Evolutionary conservation across 2,329 filamentous ascomycete genomes (phyloP).

Genomic region (Epichloe sylvatica): DNA sequence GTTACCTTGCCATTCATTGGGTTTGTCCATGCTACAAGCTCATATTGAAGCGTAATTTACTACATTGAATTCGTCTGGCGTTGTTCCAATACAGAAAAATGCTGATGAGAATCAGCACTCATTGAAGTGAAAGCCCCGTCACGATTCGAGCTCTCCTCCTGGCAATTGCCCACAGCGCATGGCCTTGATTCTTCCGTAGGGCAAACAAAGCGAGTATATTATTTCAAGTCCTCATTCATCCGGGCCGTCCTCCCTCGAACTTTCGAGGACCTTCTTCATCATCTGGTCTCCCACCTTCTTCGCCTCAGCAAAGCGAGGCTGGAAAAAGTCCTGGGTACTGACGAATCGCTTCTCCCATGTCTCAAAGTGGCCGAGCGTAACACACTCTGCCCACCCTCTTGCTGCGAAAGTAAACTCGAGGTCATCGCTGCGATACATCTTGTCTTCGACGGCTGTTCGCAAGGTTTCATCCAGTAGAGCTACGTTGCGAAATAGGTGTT

Average conservation of each 20-base stretch:
- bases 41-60: too few species aligned
- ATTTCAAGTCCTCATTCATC: too few species aligned
- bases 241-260: slow-evolving; percentile 34
- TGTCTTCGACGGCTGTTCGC: slow-evolving; percentile 74
- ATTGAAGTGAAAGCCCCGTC: too few species aligned
- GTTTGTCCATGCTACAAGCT: too few species aligned
- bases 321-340: slow-evolving; percentile 81
- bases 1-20: too few species aligned
- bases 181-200: neutral
- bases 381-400: slow-evolving; percentile 87
- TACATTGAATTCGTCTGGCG: too few species aligned
- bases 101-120: too few species aligned
- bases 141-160: too few species aligned
- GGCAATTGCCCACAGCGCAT: neutral
- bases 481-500: slow-evolving; percentile 81
- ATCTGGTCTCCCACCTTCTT: slow-evolving; percentile 85
- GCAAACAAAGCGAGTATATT: too few species aligned
- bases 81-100: too few species aligned
- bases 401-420: slow-evolving; percentile 97
- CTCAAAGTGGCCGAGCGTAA: slow-evolving; percentile 81
- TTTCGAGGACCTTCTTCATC: slow-evolving; percentile 89
- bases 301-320: slow-evolving; percentile 77
- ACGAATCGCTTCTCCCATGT: slow-evolving; percentile 86
- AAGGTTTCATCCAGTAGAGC: slow-evolving; percentile 72
- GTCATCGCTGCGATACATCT: slow-evolving; percentile 87